Evolutionary conservation across 2,329 filamentous ascomycete species (phyloP).

Genomic region (Microsporum ferrugineum): DNA sequence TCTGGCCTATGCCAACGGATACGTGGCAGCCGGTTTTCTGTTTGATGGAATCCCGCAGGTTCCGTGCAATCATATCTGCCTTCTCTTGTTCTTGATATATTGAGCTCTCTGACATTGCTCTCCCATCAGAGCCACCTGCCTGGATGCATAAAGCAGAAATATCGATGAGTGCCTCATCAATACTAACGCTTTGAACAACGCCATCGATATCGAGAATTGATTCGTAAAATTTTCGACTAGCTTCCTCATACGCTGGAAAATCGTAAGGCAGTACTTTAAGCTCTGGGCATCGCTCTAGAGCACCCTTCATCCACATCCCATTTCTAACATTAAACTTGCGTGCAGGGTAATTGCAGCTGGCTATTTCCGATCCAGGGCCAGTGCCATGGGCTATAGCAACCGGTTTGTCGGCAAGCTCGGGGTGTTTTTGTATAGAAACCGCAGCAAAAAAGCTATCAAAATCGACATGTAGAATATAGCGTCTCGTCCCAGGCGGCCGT

Average conservation of each 20-base stretch:
- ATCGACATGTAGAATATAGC: slow-evolving; percentile 89
- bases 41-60: slow-evolving; percentile 59
- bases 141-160: slow-evolving; percentile 59
- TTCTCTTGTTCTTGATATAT: slow-evolving; percentile 67
- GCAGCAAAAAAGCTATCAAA: slow-evolving; percentile 99
- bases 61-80: slow-evolving; percentile 58
- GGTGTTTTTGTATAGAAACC: slow-evolving; percentile 68
- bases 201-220: slow-evolving; percentile 69
- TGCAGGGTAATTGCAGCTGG: slow-evolving; percentile 92
- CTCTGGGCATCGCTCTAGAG: slow-evolving; percentile 68
- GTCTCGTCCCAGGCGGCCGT: slow-evolving; percentile 50
- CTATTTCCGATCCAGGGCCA: slow-evolving; percentile 83
- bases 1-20: slow-evolving; percentile 82
- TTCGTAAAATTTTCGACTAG: slow-evolving; percentile 78
- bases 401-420: slow-evolving; percentile 66
- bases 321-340: slow-evolving; percentile 81
- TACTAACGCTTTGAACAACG: slow-evolving; percentile 86
- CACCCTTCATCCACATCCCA: slow-evolving; percentile 98
- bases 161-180: slow-evolving; percentile 89
- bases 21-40: slow-evolving; percentile 71
- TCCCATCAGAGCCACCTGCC: slow-evolving; percentile 55
- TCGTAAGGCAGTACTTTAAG: slow-evolving; percentile 90
- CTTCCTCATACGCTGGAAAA: slow-evolving; percentile 86
- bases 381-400: slow-evolving; percentile 79
- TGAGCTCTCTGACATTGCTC: slow-evolving; percentile 53